Percentiles rank a stretch among this genome's conserved stretches.
Evolutionary conservation across 768 basidiomycete genomes (phyloP).

Genomic region (Phylloporus scabripes): DNA sequence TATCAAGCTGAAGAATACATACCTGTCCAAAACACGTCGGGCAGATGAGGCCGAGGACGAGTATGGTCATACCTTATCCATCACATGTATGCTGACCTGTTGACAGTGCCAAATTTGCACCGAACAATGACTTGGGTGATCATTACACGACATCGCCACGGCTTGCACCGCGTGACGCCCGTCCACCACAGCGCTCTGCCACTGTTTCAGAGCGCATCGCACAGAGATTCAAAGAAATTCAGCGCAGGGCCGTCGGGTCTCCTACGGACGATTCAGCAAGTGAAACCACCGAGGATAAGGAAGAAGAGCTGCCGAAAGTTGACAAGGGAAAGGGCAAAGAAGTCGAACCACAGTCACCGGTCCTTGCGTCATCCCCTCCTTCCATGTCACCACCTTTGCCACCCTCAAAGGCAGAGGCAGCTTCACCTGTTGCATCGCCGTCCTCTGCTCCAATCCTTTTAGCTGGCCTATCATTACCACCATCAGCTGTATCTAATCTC

Average conservation of each 20-base stretch:
- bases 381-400: slow-evolving; percentile 59
- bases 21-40: slow-evolving; percentile 69
- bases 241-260: slow-evolving; percentile 45
- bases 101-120: slow-evolving; percentile 80
- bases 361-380: slow-evolving; percentile 48
- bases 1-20: slow-evolving; percentile 67
- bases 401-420: slow-evolving; percentile 37
- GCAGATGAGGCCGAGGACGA: slow-evolving; percentile 95
- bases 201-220: slow-evolving; percentile 87
- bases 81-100: slow-evolving; percentile 7
- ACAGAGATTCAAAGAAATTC: slow-evolving; percentile 75
- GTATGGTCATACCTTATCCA: slow-evolving; percentile 42
- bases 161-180: slow-evolving; percentile 50
- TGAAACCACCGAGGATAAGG: slow-evolving; percentile 30
- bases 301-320: slow-evolving; percentile 44
- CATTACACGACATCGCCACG: slow-evolving; percentile 81
- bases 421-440: slow-evolving; percentile 35
- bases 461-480: slow-evolving; percentile 67
- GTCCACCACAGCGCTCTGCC: slow-evolving; percentile 56
- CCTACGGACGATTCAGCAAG: slow-evolving; percentile 18
- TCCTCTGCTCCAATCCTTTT: slow-evolving; percentile 58
- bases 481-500: slow-evolving; percentile 60
- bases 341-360: slow-evolving; percentile 34
- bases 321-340: slow-evolving; percentile 83
- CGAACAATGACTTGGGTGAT: slow-evolving; percentile 56